Evolutionary conservation across 2,329 filamentous ascomycete species (phyloP), one percentile per base, ranked within the genome.

Genomic region (Penicillium sp.): DNA sequence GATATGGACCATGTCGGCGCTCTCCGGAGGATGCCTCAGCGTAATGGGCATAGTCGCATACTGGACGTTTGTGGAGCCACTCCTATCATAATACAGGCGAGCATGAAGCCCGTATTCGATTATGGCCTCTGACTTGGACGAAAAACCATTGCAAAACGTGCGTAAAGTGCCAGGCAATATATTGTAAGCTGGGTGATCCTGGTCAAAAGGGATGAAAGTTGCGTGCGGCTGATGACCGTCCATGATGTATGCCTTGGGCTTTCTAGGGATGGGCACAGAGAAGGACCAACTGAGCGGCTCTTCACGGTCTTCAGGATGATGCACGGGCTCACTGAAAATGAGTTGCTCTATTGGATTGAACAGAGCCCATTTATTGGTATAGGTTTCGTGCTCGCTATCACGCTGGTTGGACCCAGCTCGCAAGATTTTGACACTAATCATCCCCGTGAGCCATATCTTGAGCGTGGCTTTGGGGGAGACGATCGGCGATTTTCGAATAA

Each of bases 251-350:
- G 8, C 19, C n/a, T 16, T 42, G 3, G 37, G 50, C 14, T 53
- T 42, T 31, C 14, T 53, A 16, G 55, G 55, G 26, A 53, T 57
- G 2, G 25, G 5, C 7, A 53, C n/a, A 1, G 44, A 44, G 13
- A 57, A 57, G 13, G 50, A 10, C 50, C 50, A 57, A 39, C 33
- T 21, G 25, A 53, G 26, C 4, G 45, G 45, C 1, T 53, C 37
- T 19, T 53, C 8, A 19, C 19, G 37, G 8, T 31, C 9, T 23
- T 48, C 42, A 25, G 48, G 39, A 14, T 43, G 27, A 11, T 57
- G 50, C 43, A 57, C 19, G 11, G 50, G 50, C 21, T 50, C 55
- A 3, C 21, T 33, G 26, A 43, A 61, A 25, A 45, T 48, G 19
- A 39, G 21, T 3, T 46, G 9, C 11, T 45, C 35, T 8, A 10